Conservation (phyloP, 805 yeast species). For the Cyberlindnera japonica region DNA sequence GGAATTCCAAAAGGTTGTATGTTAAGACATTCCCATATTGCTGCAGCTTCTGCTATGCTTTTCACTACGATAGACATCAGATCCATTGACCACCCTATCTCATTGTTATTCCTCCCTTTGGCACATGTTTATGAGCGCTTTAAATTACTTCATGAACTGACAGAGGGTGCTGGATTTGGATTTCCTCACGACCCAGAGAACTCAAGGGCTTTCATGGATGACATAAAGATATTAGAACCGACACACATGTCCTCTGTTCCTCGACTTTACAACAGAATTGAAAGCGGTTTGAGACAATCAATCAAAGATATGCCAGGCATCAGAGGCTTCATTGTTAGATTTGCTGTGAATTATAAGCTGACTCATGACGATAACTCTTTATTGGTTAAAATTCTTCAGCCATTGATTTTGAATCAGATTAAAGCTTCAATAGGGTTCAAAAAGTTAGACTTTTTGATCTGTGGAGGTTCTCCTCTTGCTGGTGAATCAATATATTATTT, state of each 20-base stretch:
- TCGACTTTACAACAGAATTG: constrained; percentile 56
- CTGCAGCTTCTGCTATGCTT: too few relatives aligned
- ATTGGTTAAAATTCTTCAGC: too few relatives aligned
- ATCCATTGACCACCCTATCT: constrained; percentile 22
- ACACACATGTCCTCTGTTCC: constrained; percentile 54
- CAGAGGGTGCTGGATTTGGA: constrained; percentile 37
- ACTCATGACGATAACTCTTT: too few relatives aligned
- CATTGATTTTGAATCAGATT: too few relatives aligned
- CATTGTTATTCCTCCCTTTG: constrained; percentile 51
- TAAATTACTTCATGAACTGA: constrained; percentile 36
- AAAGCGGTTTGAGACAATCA: constrained; percentile 43
- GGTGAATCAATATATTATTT: constrained; percentile 55
- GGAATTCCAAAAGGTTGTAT: constrained; percentile 73
- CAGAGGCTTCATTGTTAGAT: too few relatives aligned
- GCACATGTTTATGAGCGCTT: constrained; percentile 56
- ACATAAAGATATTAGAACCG: constrained; percentile 50
- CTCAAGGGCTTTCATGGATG: constrained; percentile 53
- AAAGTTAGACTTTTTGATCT: too few relatives aligned
- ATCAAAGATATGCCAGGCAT: too few relatives aligned
- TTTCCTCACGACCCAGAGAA: constrained; percentile 39
- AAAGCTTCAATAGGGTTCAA: too few relatives aligned
- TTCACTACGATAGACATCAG: too few relatives aligned
- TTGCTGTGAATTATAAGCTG: too few relatives aligned
- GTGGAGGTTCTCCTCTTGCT: constrained; percentile 70
- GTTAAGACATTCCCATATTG: constrained; percentile 46